Evolutionary conservation across 164 flowering plant genomes (phyloP), one percentile per base, ranked within the genome.

Genomic region (Santalum album): DNA sequence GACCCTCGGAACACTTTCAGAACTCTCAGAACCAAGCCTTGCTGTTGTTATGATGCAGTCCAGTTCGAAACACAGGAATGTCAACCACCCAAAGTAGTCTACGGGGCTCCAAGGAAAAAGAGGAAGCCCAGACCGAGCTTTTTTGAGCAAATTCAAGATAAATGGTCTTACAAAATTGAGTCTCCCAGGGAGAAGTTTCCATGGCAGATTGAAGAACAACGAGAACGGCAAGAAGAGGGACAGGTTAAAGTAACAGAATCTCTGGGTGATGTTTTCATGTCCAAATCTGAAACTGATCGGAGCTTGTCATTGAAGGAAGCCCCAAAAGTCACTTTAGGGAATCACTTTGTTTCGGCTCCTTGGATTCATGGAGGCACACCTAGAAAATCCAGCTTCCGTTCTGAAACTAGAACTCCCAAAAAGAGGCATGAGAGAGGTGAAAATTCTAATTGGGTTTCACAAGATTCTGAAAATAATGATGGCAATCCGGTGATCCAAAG

Each of bases 51-150:
- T 39, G 63, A 62, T 23, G 36, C 65, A 2, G 12, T 68, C 24
- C 66, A 69, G 56, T 24, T 62, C 24, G 70, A 63, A 25, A 54
- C 61, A 32, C 65, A 68, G 21, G 56, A 56, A 29, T 36, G 56
- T 54, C 53, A 63, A 25, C 43, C 57, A 24, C 19, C 36, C 49
- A 56, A 36, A 36, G 49, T 49, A 11, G 44, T 55, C 27, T 42
- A 23, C 25, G 65, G 59, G 43, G 22, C 34, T 4, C 49, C 40
- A n/a, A 80, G 68, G 73, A 75, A 68, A 72, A 82, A 74, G 72
- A 70, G 77, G 51, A 87, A 87, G 67, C 85, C 69, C 36, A 79
- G 71, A 64, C 98, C 98, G 23, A 79, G 87, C 61, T 87, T 90
- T 59, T 56, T 69, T 21, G 81, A 90, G 1, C 82, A 79, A 69